A percentile compares a stretch with the other conserved stretches of the same genome.
These are phyloP conservation scores for Pneumocystis oryctolagi DNA, from an alignment of 1,139 yeast species.

Conservation along the genomic window DNA sequence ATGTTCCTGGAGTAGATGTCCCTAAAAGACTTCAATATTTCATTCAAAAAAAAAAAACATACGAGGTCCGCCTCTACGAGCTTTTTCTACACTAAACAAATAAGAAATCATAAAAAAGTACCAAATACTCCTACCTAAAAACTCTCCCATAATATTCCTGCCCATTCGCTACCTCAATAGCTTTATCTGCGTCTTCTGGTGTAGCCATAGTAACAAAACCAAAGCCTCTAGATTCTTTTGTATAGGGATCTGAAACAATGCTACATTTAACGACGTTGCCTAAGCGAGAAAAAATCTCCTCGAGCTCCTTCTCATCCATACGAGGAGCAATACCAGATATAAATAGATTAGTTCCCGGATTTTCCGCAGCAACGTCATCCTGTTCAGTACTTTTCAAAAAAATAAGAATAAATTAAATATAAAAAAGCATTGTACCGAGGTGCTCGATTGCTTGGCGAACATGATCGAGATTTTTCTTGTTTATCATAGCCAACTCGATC, in stretches of 20 bases:
- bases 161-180: slow-evolving; percentile 23
- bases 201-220: slow-evolving; percentile 27
- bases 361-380: slow-evolving; percentile 19
- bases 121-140: slow-evolving; percentile 24
- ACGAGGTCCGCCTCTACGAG: not conserved
- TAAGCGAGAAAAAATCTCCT: slow-evolving; percentile 23
- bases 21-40: not conserved
- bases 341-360: slow-evolving; percentile 28
- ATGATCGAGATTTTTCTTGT: slow-evolving; percentile 3
- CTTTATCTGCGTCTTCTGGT: slow-evolving; percentile 24
- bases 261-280: slow-evolving; percentile 26
- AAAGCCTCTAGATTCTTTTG: slow-evolving; percentile 28
- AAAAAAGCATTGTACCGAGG: slow-evolving; percentile 10
- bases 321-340: slow-evolving; percentile 28
- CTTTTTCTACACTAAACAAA: slow-evolving; percentile 10
- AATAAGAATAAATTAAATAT: slow-evolving; percentile 7
- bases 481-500: slow-evolving; percentile 10
- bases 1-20: slow-evolving; percentile 30
- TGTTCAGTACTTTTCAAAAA: not conserved
- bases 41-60: slow-evolving; percentile 18
- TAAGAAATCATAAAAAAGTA: slow-evolving; percentile 20
- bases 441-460: slow-evolving; percentile 12
- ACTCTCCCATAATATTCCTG: slow-evolving; percentile 23
- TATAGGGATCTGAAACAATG: slow-evolving; percentile 29
- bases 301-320: slow-evolving; percentile 23